phyloP scores from a whole-genome alignment of 441 rosid species.

The Gossypium aridum region DNA sequence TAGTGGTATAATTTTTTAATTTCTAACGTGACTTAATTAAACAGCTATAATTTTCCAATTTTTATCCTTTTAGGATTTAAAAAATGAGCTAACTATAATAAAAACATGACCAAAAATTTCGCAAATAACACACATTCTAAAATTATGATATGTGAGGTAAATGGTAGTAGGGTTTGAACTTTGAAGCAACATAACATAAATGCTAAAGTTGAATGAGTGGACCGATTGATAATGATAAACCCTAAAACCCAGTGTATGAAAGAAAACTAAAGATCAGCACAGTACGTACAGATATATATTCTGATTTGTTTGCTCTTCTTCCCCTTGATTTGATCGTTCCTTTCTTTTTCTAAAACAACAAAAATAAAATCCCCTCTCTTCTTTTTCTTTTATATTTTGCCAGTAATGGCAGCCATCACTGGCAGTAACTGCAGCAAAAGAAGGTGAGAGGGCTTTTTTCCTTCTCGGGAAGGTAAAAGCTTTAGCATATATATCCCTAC shows the following conservation, averaged over 20 bases:
- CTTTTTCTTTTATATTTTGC: constrained; percentile 25
- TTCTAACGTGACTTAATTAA: too few species aligned
- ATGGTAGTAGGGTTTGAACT: not conserved
- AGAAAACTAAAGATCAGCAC: not conserved
- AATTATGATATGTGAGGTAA: not conserved
- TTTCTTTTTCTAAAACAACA: constrained; percentile 1
- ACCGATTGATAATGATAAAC: not conserved
- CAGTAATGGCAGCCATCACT: constrained; percentile 66
- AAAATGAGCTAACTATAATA: too few species aligned
- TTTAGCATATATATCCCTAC: constrained; percentile 12
- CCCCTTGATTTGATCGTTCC: constrained; percentile 48
- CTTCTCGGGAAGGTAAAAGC: constrained; percentile 76
- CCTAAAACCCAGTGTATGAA: not conserved
- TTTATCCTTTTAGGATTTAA: too few species aligned
- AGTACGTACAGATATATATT: not conserved
- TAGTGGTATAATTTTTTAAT: too few species aligned
- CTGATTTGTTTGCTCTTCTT: not conserved
- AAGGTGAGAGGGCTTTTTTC: constrained; percentile 29
- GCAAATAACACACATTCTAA: too few species aligned
- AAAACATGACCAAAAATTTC: too few species aligned
- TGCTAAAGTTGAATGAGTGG: too few species aligned
- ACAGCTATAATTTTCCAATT: too few species aligned
- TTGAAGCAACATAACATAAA: not conserved
- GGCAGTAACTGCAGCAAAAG: constrained; percentile 42
- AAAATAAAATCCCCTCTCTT: constrained; percentile 16